These are phyloP conservation scores for Avicennia marina DNA, from an alignment of 257 asterid species.

Conservation along the genomic window DNA sequence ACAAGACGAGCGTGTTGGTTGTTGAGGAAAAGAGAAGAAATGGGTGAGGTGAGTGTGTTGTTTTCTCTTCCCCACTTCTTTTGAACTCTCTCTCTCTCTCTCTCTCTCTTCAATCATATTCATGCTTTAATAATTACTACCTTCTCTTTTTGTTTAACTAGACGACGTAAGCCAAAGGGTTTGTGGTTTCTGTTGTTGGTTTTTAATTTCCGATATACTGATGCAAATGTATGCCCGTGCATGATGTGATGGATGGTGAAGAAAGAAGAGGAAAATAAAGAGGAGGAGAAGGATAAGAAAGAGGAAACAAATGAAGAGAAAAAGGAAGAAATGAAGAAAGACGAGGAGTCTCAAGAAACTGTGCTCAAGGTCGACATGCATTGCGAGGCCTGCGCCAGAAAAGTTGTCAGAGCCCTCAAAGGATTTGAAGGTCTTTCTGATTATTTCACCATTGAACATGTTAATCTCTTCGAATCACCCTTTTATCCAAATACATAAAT, in stretches of 20 bases:
- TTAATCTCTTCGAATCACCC: neutral
- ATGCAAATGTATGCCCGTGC: too few relatives aligned
- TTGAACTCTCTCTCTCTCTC: too few relatives aligned
- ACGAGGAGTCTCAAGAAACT: constrained; percentile 35
- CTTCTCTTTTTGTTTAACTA: too few relatives aligned
- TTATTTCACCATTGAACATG: neutral
- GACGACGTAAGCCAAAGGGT: too few relatives aligned
- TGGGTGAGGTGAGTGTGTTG: constrained; percentile 57
- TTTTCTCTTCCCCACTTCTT: neutral
- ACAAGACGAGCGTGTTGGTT: neutral
- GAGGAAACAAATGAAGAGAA: constrained; percentile 18
- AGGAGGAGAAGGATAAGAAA: constrained; percentile 12
- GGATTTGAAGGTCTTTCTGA: constrained; percentile 48
- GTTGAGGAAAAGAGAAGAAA: constrained; percentile 7
- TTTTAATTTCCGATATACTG: too few relatives aligned
- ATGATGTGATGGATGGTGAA: neutral
- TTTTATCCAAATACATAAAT: too few relatives aligned
- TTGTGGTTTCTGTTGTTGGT: too few relatives aligned
- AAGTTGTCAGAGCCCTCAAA: constrained; percentile 67
- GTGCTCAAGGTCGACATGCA: constrained; percentile 88
- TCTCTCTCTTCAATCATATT: too few relatives aligned
- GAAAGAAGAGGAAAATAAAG: neutral
- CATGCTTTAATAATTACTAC: too few relatives aligned
- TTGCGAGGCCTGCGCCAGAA: constrained; percentile 88
- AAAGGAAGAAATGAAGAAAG: constrained; percentile 24